Evolutionary conservation across 164 flowering plant species (phyloP).

Genomic region (Umbilicus rupestris): DNA sequence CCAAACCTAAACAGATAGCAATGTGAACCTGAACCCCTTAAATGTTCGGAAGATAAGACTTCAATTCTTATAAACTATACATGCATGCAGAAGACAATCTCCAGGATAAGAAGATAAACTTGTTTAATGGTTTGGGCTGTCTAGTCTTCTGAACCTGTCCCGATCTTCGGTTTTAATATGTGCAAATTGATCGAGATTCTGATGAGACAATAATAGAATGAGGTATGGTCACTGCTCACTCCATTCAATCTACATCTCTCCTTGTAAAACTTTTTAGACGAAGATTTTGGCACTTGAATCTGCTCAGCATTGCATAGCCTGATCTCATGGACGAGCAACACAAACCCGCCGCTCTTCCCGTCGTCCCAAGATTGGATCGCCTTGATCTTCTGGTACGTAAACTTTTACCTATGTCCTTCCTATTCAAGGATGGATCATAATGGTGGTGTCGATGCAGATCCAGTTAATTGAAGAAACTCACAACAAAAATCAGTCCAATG

Average conservation of each 20-base stretch:
- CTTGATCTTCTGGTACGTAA: not conserved
- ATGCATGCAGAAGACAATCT: not conserved
- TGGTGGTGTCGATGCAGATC: not conserved
- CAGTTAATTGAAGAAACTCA: not conserved
- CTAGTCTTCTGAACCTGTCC: not conserved
- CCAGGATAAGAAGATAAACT: conserved; percentile 1
- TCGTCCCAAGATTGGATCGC: not conserved
- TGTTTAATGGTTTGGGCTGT: not conserved
- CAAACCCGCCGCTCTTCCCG: not conserved
- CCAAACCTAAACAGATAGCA: no score
- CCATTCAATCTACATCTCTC: not conserved
- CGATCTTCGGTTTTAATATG: not conserved
- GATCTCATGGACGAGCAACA: not conserved
- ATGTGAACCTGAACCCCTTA: not conserved
- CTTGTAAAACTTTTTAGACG: not conserved
- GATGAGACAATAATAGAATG: not conserved
- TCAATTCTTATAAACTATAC: not conserved
- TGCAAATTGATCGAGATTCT: not conserved
- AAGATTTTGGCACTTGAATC: not conserved
- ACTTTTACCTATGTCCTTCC: not conserved
- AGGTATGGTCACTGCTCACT: not conserved
- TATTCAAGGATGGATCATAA: no score
- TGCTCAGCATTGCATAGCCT: not conserved
- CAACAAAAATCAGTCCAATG: not conserved
- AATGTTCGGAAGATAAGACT: not conserved